phyloP scores from a whole-genome alignment of 441 rosid genomes.

The Gossypium lobatum region DNA sequence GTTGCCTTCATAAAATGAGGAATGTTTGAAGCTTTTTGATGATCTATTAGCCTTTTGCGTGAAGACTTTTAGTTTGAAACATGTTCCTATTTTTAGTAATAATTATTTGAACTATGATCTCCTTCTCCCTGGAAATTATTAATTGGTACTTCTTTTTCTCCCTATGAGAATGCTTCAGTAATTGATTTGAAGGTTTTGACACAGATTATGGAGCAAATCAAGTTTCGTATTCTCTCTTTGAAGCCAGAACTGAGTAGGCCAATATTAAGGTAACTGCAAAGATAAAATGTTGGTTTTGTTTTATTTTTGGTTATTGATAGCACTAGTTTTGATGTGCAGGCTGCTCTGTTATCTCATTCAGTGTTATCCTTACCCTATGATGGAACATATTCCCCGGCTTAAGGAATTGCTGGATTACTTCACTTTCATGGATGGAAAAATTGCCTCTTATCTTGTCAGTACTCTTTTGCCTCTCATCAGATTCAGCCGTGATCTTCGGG shows the following conservation, averaged over 20 bases:
- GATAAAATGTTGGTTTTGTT: constrained; percentile 2
- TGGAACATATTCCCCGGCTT: constrained; percentile 57
- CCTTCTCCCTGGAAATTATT: not conserved
- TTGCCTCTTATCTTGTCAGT: constrained; percentile 54
- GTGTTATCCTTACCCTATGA: constrained; percentile 50
- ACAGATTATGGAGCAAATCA: constrained; percentile 83
- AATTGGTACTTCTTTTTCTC: not conserved
- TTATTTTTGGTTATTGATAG: constrained; percentile 6
- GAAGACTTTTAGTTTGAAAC: not conserved
- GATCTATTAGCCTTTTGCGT: not conserved
- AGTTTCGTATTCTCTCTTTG: constrained; percentile 60
- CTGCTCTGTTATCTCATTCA: constrained; percentile 47
- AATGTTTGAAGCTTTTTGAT: not conserved
- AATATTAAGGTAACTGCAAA: constrained; percentile 45
- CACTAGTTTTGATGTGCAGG: constrained; percentile 34
- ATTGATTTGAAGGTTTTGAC: constrained; percentile 12
- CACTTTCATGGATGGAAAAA: constrained; percentile 57
- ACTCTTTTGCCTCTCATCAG: constrained; percentile 61
- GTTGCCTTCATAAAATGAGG: not conserved
- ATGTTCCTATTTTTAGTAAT: not conserved
- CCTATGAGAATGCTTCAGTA: not conserved
- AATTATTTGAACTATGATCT: not conserved
- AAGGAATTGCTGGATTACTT: constrained; percentile 81
- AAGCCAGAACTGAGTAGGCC: constrained; percentile 57
- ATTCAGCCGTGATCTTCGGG: constrained; percentile 62